Evolutionary conservation across 2,329 filamentous ascomycete species (phyloP).

Genomic region (Penicillium frequentans): DNA sequence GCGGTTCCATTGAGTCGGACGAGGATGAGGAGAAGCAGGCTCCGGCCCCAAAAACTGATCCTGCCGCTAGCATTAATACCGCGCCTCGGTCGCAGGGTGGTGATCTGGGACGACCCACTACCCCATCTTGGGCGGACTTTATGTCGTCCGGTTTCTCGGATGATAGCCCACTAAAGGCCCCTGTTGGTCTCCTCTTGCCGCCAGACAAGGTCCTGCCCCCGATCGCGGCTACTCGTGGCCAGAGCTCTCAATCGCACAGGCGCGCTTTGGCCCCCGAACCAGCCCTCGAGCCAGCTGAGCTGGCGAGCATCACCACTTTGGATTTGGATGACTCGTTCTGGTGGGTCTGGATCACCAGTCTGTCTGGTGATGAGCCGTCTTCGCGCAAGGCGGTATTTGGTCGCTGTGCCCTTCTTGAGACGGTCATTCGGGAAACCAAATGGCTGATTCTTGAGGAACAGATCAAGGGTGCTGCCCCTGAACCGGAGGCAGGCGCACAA

Average conservation of each 20-base stretch:
- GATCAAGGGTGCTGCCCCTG: constrained; percentile 85
- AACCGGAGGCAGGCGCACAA: constrained; percentile 80
- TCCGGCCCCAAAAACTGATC: constrained; percentile 34
- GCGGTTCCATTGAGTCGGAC: constrained; percentile 68
- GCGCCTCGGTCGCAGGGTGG: constrained; percentile 67
- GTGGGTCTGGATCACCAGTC: constrained; percentile 99
- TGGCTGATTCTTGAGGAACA: constrained; percentile 98
- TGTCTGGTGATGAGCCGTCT: constrained; percentile 84
- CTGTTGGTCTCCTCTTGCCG: constrained; percentile 69
- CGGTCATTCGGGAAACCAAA: constrained; percentile 72
- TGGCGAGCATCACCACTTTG: constrained; percentile 84
- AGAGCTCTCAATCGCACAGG: constrained; percentile 82
- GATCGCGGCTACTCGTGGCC: constrained; percentile 68
- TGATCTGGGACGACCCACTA: constrained; percentile 78
- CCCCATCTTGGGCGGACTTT: constrained; percentile 98
- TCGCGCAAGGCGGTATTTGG: constrained; percentile 91
- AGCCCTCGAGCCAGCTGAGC: constrained; percentile 81
- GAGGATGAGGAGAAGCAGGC: constrained; percentile 55
- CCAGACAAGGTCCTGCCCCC: constrained; percentile 90
- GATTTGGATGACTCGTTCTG: constrained; percentile 95
- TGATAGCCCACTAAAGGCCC: constrained; percentile 62
- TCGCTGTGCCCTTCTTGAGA: constrained; percentile 88
- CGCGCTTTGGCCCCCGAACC: constrained; percentile 68
- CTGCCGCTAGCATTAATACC: constrained; percentile 57
- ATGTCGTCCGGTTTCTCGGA: constrained; percentile 90